phyloP scores from a whole-genome alignment of 225 moss, liverwort and hornwort species.

The Physcomitrium patens region DNA sequence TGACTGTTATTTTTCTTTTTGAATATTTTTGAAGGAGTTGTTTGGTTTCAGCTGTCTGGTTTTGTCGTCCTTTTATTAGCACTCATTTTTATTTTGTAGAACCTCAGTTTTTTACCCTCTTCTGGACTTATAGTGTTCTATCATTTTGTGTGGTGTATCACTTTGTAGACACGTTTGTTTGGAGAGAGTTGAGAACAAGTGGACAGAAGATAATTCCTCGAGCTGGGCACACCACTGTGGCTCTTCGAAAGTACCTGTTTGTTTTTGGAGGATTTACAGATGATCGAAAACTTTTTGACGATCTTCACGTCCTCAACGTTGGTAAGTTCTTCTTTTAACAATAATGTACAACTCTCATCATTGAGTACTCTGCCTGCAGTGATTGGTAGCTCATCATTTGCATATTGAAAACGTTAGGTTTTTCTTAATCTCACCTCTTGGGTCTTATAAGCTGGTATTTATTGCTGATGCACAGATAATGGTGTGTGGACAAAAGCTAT shows the following conservation, averaged over 20 bases:
- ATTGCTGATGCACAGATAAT: constrained; percentile 50
- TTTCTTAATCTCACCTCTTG: neutral
- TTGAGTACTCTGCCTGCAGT: neutral
- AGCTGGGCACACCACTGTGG: constrained; percentile 93
- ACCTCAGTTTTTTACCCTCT: neutral
- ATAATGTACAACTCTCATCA: neutral
- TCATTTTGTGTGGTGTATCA: constrained; percentile 15
- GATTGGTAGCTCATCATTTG: constrained; percentile 19
- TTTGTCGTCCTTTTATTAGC: neutral
- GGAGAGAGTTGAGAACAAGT: constrained; percentile 93
- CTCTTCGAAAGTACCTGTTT: constrained; percentile 84
- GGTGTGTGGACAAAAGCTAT: constrained; percentile 86
- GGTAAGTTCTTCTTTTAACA: constrained; percentile 59
- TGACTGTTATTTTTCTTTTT: too few relatives aligned
- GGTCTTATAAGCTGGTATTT: constrained; percentile 16
- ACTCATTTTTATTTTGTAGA: neutral
- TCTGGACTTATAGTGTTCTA: constrained; percentile 13
- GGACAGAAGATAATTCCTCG: constrained; percentile 96
- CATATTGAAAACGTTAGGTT: neutral
- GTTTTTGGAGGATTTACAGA: constrained; percentile 98
- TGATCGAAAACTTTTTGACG: constrained; percentile 96
- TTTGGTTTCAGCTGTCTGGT: neutral
- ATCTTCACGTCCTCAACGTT: constrained; percentile 94
- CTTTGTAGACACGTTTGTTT: constrained; percentile 64
- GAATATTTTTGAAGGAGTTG: too few relatives aligned